phyloP scores from a whole-genome alignment of 768 basidiomycete genomes.

The Rhizopogon rudus region DNA sequence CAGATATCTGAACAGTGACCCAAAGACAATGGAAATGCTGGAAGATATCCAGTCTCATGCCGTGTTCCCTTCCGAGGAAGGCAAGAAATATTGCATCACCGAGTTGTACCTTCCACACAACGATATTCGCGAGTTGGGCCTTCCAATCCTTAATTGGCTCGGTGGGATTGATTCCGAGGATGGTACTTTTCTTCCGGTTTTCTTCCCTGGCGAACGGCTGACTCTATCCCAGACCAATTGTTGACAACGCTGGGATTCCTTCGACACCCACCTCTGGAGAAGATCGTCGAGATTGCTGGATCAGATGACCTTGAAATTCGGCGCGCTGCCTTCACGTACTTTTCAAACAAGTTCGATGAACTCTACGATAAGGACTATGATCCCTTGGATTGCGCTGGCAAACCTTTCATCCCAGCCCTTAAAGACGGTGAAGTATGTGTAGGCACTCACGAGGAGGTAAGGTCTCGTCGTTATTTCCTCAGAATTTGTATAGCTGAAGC shows the following conservation, averaged over 20 bases:
- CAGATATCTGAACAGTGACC: constrained; percentile 63
- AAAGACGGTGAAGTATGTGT: constrained; percentile 42
- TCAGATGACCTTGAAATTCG: constrained; percentile 42
- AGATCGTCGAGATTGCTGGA: constrained; percentile 52
- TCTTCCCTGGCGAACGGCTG: background rate
- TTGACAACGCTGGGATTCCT: constrained; percentile 47
- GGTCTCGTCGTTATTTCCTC: constrained; percentile 8
- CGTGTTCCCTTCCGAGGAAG: constrained; percentile 5
- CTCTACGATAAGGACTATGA: constrained; percentile 51
- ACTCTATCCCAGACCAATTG: constrained; percentile 35
- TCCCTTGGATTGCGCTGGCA: constrained; percentile 40
- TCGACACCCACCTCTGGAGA: constrained; percentile 57
- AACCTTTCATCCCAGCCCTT: constrained; percentile 74
- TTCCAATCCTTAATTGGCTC: constrained; percentile 83
- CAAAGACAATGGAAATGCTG: constrained; percentile 38
- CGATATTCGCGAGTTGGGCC: constrained; percentile 55
- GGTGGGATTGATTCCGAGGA: background rate
- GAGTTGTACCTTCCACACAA: constrained; percentile 81
- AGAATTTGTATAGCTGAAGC: background rate
- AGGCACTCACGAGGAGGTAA: constrained; percentile 62
- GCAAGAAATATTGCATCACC: constrained; percentile 15
- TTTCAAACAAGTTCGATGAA: constrained; percentile 60
- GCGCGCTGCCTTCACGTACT: constrained; percentile 64
- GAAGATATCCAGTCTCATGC: background rate
- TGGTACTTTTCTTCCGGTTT: background rate